Conservation (phyloP, 176 grass and related monocot genomes). For the Oryza nivara region DNA sequence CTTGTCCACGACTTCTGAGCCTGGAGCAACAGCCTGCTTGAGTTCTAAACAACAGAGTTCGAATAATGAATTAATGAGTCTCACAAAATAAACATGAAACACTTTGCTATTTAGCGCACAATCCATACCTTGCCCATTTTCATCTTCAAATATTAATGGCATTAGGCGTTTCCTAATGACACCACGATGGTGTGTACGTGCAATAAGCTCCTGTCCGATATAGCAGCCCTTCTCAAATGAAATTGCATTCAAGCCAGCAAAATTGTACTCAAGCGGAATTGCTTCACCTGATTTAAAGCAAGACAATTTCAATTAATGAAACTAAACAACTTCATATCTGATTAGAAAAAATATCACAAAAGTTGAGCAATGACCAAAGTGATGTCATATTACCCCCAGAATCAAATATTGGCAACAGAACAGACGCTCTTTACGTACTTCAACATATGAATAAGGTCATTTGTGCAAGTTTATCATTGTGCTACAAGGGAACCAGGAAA, state of each 20-base stretch:
- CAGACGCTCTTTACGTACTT: background rate
- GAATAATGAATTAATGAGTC: constrained; percentile 16
- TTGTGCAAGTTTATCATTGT: background rate
- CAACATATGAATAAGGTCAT: background rate
- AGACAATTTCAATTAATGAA: background rate
- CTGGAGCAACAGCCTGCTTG: constrained; percentile 50
- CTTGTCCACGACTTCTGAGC: constrained; percentile 63
- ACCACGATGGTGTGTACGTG: constrained; percentile 89
- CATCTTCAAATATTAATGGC: constrained; percentile 64
- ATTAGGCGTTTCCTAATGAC: constrained; percentile 84
- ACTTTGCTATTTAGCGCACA: background rate
- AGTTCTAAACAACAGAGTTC: constrained; percentile 50
- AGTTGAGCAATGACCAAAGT: background rate
- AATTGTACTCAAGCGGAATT: constrained; percentile 90
- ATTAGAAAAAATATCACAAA: background rate
- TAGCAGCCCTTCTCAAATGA: constrained; percentile 98
- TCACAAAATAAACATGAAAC: background rate
- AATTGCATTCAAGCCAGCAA: constrained; percentile 84
- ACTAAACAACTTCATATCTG: background rate
- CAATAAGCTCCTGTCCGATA: constrained; percentile 92
- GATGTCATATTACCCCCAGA: background rate
- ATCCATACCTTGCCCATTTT: constrained; percentile 60
- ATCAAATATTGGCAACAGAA: background rate
- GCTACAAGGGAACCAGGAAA: constrained; percentile 2
- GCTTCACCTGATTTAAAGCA: constrained; percentile 64